Evolutionary conservation across 768 basidiomycete genomes (phyloP), one percentile per base, ranked within the genome.

Genomic region (Suillus weaverae): DNA sequence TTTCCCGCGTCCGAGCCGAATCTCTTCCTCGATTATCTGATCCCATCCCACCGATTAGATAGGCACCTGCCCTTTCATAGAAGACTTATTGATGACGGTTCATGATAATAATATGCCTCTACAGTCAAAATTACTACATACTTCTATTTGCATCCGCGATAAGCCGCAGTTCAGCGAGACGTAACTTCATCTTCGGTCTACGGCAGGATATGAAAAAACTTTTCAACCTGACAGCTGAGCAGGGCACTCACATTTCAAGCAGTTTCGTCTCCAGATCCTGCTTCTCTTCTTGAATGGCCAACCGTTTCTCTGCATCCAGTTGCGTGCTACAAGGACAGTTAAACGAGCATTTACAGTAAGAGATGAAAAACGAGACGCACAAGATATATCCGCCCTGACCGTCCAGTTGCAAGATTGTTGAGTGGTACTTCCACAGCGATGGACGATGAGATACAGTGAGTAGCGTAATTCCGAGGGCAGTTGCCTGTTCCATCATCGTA

Each of bases 311-410:
- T 20, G 94, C 91, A 72, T 98, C 91, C 41, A 99, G 81, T 72
- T 91, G 88, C 30, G 94, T 94, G 77, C 94, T 96, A 70, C 11
- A 48, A 59, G 18, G 38, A 51, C 11, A 51, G 50, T 69, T 56
- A 65, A 64, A 48, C 8, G 16, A 44, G 35, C 26, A 32, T 26
- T 26, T 48, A 10, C 33, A 38, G 22, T n/a, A 54, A 46, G 48
- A 16, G 13, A 38, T 10, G 57, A 57, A 32, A 4, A 57, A 60
- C 59, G 55, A 18, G 9, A 84, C 93, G 66, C 70, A 95, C 94
- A 98, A 99, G 22, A 95, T 86, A 78, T 98, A 98, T 66, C 93
- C 93, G 39, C 97, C 97, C 76, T 93, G 90, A 8, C 97, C 97
- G 70, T 98, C 94, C 72, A 93, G 95, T 72, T 96, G 92, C 67